Percentiles rank a stretch among this genome's conserved stretches.
These are phyloP conservation scores for Kluyveromyces sp. DNA, from an alignment of 1,139 yeast genomes.

Conservation along the genomic window DNA sequence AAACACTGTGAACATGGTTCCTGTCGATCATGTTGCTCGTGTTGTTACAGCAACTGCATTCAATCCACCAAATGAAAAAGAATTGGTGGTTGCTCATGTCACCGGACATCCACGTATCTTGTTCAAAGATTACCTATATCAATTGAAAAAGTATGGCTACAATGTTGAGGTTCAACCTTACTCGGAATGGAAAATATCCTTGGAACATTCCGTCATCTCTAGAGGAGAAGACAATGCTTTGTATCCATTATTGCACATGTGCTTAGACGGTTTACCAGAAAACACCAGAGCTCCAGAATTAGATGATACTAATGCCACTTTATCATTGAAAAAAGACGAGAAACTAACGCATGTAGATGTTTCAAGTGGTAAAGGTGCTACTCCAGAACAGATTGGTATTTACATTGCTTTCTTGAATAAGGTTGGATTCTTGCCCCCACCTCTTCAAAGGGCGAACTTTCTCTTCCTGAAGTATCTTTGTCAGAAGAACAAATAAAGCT, in stretches of 20 bases:
- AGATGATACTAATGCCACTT: conserved; percentile 73
- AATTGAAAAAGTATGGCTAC: conserved; percentile 67
- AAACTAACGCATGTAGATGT: conserved; percentile 58
- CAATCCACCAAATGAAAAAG: conserved; percentile 52
- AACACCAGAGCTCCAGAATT: conserved; percentile 92
- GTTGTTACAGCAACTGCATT: conserved; percentile 79
- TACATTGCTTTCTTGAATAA: conserved; percentile 74
- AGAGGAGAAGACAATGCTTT: conserved; percentile 73
- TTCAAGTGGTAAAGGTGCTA: conserved; percentile 68
- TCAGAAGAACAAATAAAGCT: conserved; percentile 54
- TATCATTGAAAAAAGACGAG: conserved; percentile 53
- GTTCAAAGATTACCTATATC: conserved; percentile 65
- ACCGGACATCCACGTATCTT: conserved; percentile 91
- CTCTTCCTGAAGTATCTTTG: conserved; percentile 54
- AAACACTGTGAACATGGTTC: conserved; percentile 91
- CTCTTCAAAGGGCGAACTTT: conserved; percentile 36
- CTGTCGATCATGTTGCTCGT: conserved; percentile 96
- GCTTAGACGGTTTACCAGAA: conserved; percentile 82
- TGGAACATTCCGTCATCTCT: conserved; percentile 71
- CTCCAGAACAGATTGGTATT: conserved; percentile 54
- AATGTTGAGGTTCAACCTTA: conserved; percentile 55
- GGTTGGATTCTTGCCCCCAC: conserved; percentile 69
- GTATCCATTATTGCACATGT: conserved; percentile 90
- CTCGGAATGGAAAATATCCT: conserved; percentile 64
- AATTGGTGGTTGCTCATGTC: conserved; percentile 80